phyloP scores from a whole-genome alignment of 345 rosid species.

The Boechera stricta region DNA sequence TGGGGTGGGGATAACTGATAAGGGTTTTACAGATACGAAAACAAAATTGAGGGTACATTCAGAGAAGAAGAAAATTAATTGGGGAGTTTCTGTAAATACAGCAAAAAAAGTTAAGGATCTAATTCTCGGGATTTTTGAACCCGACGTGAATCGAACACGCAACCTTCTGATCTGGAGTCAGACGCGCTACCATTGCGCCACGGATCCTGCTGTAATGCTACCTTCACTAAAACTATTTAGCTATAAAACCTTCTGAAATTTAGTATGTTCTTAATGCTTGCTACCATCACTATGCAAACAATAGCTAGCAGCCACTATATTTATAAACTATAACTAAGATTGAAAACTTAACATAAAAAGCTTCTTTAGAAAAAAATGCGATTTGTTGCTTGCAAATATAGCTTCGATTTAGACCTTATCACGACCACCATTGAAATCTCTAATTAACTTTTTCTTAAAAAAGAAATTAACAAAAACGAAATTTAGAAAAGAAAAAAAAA shows the following conservation, averaged over 20 bases:
- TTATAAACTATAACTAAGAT: too few species aligned
- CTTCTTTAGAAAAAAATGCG: background rate
- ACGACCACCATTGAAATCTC: slow-evolving; percentile 15
- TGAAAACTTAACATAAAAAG: too few species aligned
- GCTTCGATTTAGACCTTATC: slow-evolving; percentile 22
- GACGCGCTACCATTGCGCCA: slow-evolving; percentile 99
- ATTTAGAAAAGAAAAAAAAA: slow-evolving; percentile 24
- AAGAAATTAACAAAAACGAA: slow-evolving; percentile 19
- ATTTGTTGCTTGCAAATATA: background rate
- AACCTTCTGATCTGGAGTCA: slow-evolving; percentile 99
- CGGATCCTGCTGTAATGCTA: slow-evolving; percentile 53
- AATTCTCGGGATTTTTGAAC: slow-evolving; percentile 44
- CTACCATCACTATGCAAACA: background rate
- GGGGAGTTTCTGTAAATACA: slow-evolving; percentile 13
- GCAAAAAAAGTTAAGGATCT: background rate
- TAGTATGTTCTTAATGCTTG: background rate
- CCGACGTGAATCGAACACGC: slow-evolving; percentile 97
- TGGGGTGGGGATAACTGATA: slow-evolving; percentile 2
- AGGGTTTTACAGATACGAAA: background rate
- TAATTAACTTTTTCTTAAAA: slow-evolving; percentile 16
- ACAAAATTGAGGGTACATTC: background rate
- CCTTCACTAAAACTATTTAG: rapidly evolving
- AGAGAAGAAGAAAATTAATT: background rate
- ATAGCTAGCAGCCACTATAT: too few species aligned
- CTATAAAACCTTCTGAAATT: too few species aligned